Evolutionary conservation across 139 green algal species (phyloP).

Genomic region (Nannochloris sp.): DNA sequence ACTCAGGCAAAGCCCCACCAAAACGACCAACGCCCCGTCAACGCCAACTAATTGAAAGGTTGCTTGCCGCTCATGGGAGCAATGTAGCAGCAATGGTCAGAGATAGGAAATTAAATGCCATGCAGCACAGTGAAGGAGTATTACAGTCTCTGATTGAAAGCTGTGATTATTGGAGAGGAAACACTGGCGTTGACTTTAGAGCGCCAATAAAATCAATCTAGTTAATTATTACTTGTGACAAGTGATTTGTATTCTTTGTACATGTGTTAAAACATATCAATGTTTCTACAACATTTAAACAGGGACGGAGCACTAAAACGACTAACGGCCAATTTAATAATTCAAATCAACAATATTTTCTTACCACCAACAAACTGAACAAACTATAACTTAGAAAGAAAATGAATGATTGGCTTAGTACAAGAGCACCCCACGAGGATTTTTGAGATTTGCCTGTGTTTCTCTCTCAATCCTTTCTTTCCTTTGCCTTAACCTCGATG

Average conservation of each 20-base stretch:
- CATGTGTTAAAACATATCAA: neutral
- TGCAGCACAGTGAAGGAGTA: conserved; percentile 38
- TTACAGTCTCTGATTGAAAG: conserved; percentile 29
- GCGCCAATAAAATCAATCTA: conserved; percentile 27
- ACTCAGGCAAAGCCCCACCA: conserved; percentile 20
- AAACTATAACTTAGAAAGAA: neutral
- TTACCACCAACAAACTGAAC: neutral
- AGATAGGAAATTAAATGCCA: conserved; percentile 46
- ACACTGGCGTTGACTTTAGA: conserved; percentile 29
- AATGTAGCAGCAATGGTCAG: conserved; percentile 35
- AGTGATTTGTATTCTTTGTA: neutral
- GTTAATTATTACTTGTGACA: neutral
- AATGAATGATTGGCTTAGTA: conserved; percentile 13
- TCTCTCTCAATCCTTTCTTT: conserved; percentile 11
- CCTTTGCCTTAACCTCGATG: conserved; percentile 54
- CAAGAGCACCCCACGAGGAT: conserved; percentile 1
- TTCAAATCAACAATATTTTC: neutral
- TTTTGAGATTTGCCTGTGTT: conserved; percentile 5
- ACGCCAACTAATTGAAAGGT: conserved; percentile 19
- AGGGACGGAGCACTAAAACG: too few species aligned
- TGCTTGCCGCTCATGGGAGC: conserved; percentile 27
- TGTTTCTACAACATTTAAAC: too few species aligned
- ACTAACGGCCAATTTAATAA: too few species aligned
- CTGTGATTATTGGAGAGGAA: conserved; percentile 9
- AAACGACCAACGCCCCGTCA: conserved; percentile 39